Base-by-base conservation (phyloP, 2,329 filamentous ascomycete species). In the Xylaria sp. region DNA sequence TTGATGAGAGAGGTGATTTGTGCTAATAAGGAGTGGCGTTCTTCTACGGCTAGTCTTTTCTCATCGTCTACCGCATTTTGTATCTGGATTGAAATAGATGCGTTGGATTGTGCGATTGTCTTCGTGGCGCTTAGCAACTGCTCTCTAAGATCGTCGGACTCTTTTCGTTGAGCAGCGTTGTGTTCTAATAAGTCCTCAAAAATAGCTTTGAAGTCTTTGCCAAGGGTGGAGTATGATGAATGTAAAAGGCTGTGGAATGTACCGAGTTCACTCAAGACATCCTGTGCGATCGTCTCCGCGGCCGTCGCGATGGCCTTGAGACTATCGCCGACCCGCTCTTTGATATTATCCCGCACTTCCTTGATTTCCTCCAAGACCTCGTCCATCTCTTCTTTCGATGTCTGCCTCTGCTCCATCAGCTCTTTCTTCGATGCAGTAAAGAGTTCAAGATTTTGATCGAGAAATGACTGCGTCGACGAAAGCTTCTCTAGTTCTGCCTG, bases 291-390 rank as follows among this genome's bases (percentile, higher is more conserved):
- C 64, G 92, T 90, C 80, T 95, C 93, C 1, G 95, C 94, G 10
- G 94, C 93, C 12, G 87, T 87, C 1, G 94, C 94, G 25, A 98
- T 89, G 29, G 93, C 90, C 75, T 93, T 91, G 51, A 98, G 84
- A 9, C 94, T 95, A 76, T 94, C 90, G 2, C 93, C 93, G 57
- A 98, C 93, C 70, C 92, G 91, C 58, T 88, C 85, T 83, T 98
- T 98, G 60, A 98, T 93, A 62, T 93, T 91, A 78, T 97, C 92
- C 25, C 95, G 89, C 27, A 98, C 85, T n/a, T 88, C 89, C 78
- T 94, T 94, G 78, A 98, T 97, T 78, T 97, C 95, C 75, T 96
- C 93, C 10, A 99, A 85, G 1, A 97, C 91, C n/a, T 88, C 84
- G 75, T 98, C 94, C 92, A 98, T 94, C 65, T 94, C 92, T 57